phyloP scores from a whole-genome alignment of 495 filamentous ascomycete genomes.

The Aspergillus bridgeri region DNA sequence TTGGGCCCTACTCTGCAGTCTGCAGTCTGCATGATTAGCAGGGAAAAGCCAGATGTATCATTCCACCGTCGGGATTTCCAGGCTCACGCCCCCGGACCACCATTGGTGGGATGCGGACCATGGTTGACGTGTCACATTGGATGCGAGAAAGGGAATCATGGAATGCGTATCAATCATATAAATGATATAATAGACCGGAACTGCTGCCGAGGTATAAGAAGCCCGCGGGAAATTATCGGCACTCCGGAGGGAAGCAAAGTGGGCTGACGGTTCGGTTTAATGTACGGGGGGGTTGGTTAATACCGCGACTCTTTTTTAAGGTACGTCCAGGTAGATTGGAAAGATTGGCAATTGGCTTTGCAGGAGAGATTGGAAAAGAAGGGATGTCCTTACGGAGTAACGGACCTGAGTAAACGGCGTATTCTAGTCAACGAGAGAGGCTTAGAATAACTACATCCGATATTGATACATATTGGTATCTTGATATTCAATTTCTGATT shows the following conservation, averaged over 20 bases:
- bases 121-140: constrained; percentile 21
- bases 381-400: too few relatives aligned
- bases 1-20: not conserved
- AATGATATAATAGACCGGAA: too few relatives aligned
- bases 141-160: too few relatives aligned
- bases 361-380: not conserved
- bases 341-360: not conserved
- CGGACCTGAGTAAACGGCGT: too few relatives aligned
- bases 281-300: too few relatives aligned
- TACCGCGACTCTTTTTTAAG: too few relatives aligned
- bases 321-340: too few relatives aligned
- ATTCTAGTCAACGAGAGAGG: too few relatives aligned
- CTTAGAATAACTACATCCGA: too few relatives aligned
- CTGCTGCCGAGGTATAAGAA: not conserved
- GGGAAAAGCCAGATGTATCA: not conserved
- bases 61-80: not conserved
- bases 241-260: not conserved
- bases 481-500: too few relatives aligned
- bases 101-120: constrained; percentile 15
- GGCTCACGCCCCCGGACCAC: not conserved
- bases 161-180: not conserved
- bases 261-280: not conserved
- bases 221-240: not conserved
- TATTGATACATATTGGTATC: too few relatives aligned
- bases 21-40: too few relatives aligned